phyloP scores from a whole-genome alignment of 1,284 basidiomycete genomes.

The Hemileia vastatrix region DNA sequence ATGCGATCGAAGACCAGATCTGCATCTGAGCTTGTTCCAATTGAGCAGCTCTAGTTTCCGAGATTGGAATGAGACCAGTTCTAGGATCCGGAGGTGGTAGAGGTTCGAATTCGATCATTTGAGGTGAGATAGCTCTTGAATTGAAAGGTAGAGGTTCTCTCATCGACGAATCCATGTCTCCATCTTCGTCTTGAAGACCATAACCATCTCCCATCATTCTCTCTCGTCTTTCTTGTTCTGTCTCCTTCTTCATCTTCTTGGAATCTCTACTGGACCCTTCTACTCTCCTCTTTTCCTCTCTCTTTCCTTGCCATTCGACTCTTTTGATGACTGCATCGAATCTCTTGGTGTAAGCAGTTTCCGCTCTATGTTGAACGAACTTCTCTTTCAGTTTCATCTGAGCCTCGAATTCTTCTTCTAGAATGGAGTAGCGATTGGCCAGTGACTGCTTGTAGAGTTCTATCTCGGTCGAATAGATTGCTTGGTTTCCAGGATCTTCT shows the following conservation, averaged over 20 bases:
- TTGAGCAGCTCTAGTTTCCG: conserved; percentile 32
- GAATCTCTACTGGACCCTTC: neutral
- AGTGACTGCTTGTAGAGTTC: neutral
- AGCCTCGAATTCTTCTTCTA: neutral
- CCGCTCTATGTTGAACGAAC: neutral
- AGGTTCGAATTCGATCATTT: neutral
- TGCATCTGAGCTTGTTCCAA: conserved; percentile 39
- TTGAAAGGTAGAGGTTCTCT: neutral
- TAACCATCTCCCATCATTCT: neutral
- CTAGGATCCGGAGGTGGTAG: neutral
- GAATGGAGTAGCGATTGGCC: neutral
- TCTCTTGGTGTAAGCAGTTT: neutral
- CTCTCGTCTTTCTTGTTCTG: neutral
- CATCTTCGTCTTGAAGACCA: neutral
- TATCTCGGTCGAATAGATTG: neutral
- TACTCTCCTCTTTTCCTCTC: neutral
- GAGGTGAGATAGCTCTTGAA: neutral
- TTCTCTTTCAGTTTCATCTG: neutral
- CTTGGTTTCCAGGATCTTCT: neutral
- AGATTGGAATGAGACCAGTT: conserved; percentile 28
- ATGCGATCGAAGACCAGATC: conserved; percentile 41
- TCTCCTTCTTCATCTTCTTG: neutral
- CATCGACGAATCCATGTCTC: neutral
- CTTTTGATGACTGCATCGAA: neutral
- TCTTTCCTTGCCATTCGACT: neutral